Conservation (phyloP, 106 monocot genomes). For the Posidonia australis region DNA sequence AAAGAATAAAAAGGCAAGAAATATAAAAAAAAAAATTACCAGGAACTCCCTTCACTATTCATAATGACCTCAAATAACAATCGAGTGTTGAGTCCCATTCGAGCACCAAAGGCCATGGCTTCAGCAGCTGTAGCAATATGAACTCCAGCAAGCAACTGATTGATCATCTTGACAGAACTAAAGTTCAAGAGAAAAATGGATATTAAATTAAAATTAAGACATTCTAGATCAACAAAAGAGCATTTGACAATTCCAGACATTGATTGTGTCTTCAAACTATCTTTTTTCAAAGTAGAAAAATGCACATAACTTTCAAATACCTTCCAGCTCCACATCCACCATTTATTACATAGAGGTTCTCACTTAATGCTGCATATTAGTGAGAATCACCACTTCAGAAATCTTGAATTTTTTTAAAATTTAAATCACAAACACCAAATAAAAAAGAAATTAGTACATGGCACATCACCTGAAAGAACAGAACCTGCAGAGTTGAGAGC, state of each 20-base stretch:
- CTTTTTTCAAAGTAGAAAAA: neutral
- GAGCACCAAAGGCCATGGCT: conserved; percentile 88
- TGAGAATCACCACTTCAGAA: neutral
- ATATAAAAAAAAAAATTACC: conserved; percentile 30
- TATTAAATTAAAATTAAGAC: neutral
- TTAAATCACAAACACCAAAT: neutral
- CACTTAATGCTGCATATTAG: conserved; percentile 68
- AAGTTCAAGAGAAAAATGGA: neutral
- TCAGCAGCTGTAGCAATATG: conserved; percentile 95
- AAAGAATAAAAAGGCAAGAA: neutral
- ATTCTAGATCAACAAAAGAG: neutral
- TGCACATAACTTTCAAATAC: conserved; percentile 22
- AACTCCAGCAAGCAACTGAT: conserved; percentile 98
- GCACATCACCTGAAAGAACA: conserved; percentile 64
- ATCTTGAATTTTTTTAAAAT: neutral
- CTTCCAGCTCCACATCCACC: conserved; percentile 99
- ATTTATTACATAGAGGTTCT: conserved; percentile 84
- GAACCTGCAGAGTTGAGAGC: conserved; percentile 48
- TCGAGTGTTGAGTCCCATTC: conserved; percentile 57
- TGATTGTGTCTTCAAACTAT: too few relatives aligned
- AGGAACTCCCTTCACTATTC: conserved; percentile 66
- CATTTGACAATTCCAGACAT: neutral
- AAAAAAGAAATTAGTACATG: conserved; percentile 4
- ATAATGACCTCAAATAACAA: conserved; percentile 63
- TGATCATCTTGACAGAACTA: conserved; percentile 96